Base-by-base conservation (phyloP, 2,329 filamentous ascomycete genomes). In the Aspergillus vadensis region DNA sequence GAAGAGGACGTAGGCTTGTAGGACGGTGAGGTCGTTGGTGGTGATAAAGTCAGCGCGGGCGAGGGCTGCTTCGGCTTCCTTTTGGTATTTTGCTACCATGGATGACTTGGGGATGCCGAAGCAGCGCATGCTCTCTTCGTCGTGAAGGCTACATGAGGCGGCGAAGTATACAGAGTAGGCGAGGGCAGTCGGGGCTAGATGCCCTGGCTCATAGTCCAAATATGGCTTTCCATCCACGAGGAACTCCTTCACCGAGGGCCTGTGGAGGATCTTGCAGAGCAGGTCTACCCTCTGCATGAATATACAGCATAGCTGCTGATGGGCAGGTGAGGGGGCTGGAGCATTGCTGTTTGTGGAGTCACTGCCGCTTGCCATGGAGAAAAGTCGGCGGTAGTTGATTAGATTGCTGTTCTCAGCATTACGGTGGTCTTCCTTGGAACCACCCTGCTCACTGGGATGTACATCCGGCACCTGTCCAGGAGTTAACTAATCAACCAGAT, bases 1-100 rank as follows among this genome's bases (percentile, higher is more conserved):
- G 23, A 69, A 74, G 3, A 75, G 57, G 7, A 75, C 65, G 57
- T 69, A 75, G 5, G 72, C 72, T 43, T 74, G 72, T 23, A 75
- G 55, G 19, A 74, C 67, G 19, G 71, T 72, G 21, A 75, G 52
- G 38, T 75, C 72, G 39, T 71, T 70, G 2, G 71, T 73, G 5
- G 63, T 70, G n/a, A 74, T 60, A 49, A 72, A 72, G 41, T 74
- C 72, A 1, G 65, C 66, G 21, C 55, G 66, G 32, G 65, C 60
- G 10, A 75, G 54, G 0, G 70, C 68, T 21, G 58, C 49, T 55
- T 74, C 70, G 3, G 68, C 66, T 47, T 69, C 65, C 19, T 56
- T 65, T 9, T 68, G 68, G 23, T 71, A 69, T 7, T 63, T 63
- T 12, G 65, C 62, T 25, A 72, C 56, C 3, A 68, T 41, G 1